Base-by-base conservation (phyloP, 805 yeast species). In the Starmerella asiatica region DNA sequence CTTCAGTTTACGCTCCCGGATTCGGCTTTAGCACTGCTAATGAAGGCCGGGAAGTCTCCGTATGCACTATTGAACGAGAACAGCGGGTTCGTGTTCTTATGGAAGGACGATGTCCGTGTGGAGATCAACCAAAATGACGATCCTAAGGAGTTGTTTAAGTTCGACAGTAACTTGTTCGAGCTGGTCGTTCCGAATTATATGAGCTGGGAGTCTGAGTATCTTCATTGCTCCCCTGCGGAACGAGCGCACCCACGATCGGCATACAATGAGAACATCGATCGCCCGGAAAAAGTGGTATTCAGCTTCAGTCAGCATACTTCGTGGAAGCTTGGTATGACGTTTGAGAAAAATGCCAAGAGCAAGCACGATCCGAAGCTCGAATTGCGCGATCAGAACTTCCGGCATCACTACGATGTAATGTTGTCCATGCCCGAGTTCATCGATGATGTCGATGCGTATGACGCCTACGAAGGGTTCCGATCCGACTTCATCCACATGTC, bases 401-500 rank as follows among this genome's bases (percentile, higher is more conserved):
- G 63, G 30, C 78, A 80, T 0, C 93, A 80, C 52, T 75, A 75
- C 51, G 75, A 73, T 30, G 70, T 80, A 7, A 58, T 61, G 16
- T 68, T 79, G n/a, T 67, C 70, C 3, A 70, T 72, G 50, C 88
- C 86, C 0, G 54, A 55, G 16, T 64, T 59, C 32, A 63, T 75
- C 20, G 56, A 63, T 3, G 73, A 74, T 23, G 60, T 56, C 0
- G 16, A 29, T 3, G 52, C 53, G 2, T 85, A 85, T 61, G 97
- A 88, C 59, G 82, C 95, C 0, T 88, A 78, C 56, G 60, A 58
- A 11, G 84, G 79, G 0, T 91, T 76, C 63, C 63, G 97, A 54
- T 79, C 93, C 46, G 77, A 84, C 40, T 86, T 73, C 54, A 65
- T 88, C 9, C 94, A 84, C 54, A 56, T 81, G 65, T 73, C 85